Evolutionary conservation across 768 basidiomycete genomes (phyloP).

Genomic region (Termitomyces sp.): DNA sequence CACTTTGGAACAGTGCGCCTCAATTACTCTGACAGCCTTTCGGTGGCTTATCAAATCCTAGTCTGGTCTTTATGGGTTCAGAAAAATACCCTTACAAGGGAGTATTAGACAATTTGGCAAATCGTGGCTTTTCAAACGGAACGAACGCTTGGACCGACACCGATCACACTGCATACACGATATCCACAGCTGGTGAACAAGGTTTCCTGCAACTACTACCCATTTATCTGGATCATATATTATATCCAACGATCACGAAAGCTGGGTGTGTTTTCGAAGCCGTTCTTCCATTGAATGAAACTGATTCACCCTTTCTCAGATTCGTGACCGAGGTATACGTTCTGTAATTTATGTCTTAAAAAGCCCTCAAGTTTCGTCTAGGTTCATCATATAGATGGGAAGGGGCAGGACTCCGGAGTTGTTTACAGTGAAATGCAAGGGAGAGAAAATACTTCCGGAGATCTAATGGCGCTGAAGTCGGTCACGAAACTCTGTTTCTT

Average conservation of each 20-base stretch:
- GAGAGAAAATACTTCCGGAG: slow-evolving; percentile 87
- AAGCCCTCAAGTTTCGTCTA: slow-evolving; percentile 24
- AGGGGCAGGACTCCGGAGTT: slow-evolving; percentile 91
- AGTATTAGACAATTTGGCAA: slow-evolving; percentile 91
- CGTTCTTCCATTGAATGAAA: not conserved
- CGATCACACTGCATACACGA: slow-evolving; percentile 94
- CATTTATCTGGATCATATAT: slow-evolving; percentile 93
- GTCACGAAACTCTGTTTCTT: slow-evolving; percentile 22
- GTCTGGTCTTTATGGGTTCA: slow-evolving; percentile 93
- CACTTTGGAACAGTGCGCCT: slow-evolving; percentile 87
- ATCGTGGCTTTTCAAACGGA: slow-evolving; percentile 87
- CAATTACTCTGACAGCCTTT: slow-evolving; percentile 1
- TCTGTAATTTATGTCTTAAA: not conserved
- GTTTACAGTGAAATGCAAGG: slow-evolving; percentile 98
- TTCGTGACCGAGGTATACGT: slow-evolving; percentile 56
- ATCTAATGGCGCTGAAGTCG: slow-evolving; percentile 85
- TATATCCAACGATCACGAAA: slow-evolving; percentile 92
- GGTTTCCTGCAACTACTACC: slow-evolving; percentile 85
- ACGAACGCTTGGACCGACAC: slow-evolving; percentile 98
- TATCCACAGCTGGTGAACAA: slow-evolving; percentile 91
- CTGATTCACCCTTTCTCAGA: slow-evolving; percentile 22
- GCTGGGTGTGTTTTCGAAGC: slow-evolving; percentile 56
- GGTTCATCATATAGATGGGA: slow-evolving; percentile 93
- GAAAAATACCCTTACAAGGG: slow-evolving; percentile 96
- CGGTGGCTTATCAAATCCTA: slow-evolving; percentile 24